Percentiles rank a stretch among this genome's conserved stretches.
Conservation (phyloP, 768 basidiomycete species). For the Mrakia blollopis region DNA sequence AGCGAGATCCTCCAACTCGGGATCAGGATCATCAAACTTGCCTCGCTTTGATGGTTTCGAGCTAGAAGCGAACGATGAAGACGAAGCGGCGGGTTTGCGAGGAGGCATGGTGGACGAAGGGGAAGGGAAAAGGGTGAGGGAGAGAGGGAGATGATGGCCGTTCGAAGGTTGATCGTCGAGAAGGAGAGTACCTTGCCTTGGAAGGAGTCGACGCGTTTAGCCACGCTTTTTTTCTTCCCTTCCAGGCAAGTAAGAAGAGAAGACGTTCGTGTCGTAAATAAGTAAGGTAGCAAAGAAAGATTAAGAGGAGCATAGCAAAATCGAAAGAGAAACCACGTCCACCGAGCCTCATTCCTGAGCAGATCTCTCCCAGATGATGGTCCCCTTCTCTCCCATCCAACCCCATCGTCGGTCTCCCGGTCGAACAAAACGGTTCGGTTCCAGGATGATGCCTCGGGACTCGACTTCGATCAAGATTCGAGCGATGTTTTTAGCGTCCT, state of each 20-base stretch:
- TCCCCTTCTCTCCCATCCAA: conserved; percentile 58
- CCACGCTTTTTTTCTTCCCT: not conserved
- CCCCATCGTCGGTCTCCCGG: conserved; percentile 57
- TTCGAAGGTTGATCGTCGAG: not conserved
- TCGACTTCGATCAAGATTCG: conserved; percentile 62
- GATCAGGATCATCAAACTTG: conserved; percentile 17
- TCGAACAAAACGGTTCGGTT: conserved; percentile 67
- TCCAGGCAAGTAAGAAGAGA: not conserved
- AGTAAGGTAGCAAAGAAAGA: too few relatives aligned
- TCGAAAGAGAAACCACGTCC: not conserved
- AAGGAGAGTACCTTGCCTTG: not conserved
- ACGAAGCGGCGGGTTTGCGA: conserved; percentile 23
- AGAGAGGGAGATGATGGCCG: not conserved
- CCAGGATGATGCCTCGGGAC: conserved; percentile 59
- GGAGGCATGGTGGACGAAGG: conserved; percentile 4
- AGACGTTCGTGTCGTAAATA: conserved; percentile 1
- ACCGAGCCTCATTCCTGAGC: conserved; percentile 10
- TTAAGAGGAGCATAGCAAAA: not conserved
- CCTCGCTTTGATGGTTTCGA: conserved; percentile 21
- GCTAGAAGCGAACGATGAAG: not conserved
- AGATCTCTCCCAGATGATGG: conserved; percentile 8
- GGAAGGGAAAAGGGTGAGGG: not conserved
- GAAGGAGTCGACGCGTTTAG: not conserved
- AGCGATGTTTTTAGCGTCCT: conserved; percentile 88
- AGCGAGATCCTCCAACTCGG: not conserved